Evolutionary conservation across 2,329 filamentous ascomycete species (phyloP).

Genomic region (Alternaria sp.): DNA sequence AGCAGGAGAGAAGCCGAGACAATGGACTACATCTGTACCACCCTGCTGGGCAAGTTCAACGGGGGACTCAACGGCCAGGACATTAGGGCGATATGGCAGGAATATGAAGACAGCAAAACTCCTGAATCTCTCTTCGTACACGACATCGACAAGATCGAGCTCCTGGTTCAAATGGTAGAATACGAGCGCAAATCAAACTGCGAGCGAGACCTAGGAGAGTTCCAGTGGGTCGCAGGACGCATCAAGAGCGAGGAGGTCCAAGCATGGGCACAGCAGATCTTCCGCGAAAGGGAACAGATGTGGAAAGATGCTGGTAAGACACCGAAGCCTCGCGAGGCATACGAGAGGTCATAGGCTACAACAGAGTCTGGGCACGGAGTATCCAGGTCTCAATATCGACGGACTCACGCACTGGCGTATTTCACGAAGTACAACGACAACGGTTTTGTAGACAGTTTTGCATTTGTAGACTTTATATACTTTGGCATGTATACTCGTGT

Average conservation of each 20-base stretch:
- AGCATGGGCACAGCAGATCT: conserved; percentile 78
- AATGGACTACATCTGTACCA: conserved; percentile 87
- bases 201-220: conserved; percentile 82
- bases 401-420: neutral
- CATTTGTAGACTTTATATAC: neutral
- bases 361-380: neutral
- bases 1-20: conserved; percentile 83
- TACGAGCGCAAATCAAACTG: conserved; percentile 80
- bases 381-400: neutral
- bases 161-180: conserved; percentile 94
- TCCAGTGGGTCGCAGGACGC: conserved; percentile 77
- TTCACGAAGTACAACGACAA: neutral
- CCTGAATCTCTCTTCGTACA: conserved; percentile 90
- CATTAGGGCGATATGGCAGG: conserved; percentile 85
- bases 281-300: conserved; percentile 77
- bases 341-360: neutral
- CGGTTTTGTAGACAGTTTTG: neutral
- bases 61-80: conserved; percentile 75
- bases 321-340: conserved; percentile 23
- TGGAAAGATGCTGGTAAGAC: conserved; percentile 65
- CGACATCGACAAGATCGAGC: conserved; percentile 96
- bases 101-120: conserved; percentile 91
- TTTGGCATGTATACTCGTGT: neutral
- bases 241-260: conserved; percentile 81
- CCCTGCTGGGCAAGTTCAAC: conserved; percentile 76